These are phyloP conservation scores for Curvularia spicifera DNA, from an alignment of 2,329 filamentous ascomycete species.

Conservation along the genomic window DNA sequence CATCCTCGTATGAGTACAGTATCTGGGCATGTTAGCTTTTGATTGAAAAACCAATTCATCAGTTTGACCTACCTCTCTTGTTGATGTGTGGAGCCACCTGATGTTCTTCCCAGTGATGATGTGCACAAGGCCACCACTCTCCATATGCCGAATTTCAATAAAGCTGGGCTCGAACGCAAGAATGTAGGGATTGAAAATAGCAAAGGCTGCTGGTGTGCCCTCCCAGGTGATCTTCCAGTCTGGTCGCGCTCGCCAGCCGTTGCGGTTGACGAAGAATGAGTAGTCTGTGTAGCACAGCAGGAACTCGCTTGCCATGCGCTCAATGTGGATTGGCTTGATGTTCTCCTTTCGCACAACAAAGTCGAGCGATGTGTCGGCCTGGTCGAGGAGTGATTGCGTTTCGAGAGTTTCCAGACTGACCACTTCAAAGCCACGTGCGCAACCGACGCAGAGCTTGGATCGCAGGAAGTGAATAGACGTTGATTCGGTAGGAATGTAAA, in stretches of 20 bases:
- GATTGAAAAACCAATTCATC: background rate
- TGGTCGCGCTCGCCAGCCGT: slow-evolving; percentile 93
- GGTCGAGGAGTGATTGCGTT: slow-evolving; percentile 93
- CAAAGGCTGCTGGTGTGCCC: slow-evolving; percentile 88
- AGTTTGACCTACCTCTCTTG: slow-evolving; percentile 76
- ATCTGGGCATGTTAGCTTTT: slow-evolving; percentile 66
- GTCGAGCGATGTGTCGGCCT: slow-evolving; percentile 96
- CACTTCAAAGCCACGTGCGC: slow-evolving; percentile 94
- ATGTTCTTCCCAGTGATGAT: slow-evolving; percentile 97
- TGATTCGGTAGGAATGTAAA: slow-evolving; percentile 98
- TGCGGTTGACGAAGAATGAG: slow-evolving; percentile 98
- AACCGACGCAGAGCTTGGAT: slow-evolving; percentile 95
- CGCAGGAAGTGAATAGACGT: slow-evolving; percentile 97
- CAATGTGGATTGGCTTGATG: slow-evolving; percentile 94
- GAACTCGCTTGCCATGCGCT: slow-evolving; percentile 96
- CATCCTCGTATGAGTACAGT: slow-evolving; percentile 96
- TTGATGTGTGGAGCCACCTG: slow-evolving; percentile 95
- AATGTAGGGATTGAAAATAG: slow-evolving; percentile 95
- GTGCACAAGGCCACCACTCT: slow-evolving; percentile 87
- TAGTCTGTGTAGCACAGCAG: slow-evolving; percentile 98
- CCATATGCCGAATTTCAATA: slow-evolving; percentile 94
- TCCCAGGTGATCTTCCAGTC: slow-evolving; percentile 99
- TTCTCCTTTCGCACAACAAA: slow-evolving; percentile 94
- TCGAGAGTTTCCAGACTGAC: slow-evolving; percentile 97
- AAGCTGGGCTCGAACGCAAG: slow-evolving; percentile 97